Evolutionary conservation across 1,139 yeast species (phyloP), one percentile per base, ranked within the genome.

Genomic region (Yamadazyma mexicana): DNA sequence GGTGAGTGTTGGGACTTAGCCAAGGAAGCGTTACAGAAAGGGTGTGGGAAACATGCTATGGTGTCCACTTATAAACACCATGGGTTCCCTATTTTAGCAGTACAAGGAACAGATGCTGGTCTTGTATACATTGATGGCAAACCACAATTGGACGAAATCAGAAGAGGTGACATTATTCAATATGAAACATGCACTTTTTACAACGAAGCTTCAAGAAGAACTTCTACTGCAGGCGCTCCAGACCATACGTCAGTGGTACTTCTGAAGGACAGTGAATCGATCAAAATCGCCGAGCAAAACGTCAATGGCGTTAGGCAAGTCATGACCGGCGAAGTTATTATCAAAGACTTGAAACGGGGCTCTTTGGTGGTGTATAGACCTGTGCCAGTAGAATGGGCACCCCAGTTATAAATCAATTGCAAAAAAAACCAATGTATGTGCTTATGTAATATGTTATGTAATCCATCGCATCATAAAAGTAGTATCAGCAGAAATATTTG

Each of bases 1-100:
- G 92, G 92, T 8, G 91, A 84, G 54, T 84, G 92, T 59, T 84
- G 91, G 91, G 85, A 86, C 31, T 67, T 84, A 43, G 91, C 88
- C 1, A 73, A 73, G 38, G 79, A 79, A 39, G 87, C 88, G 0
- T 63, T 83, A 29, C 62, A 65, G 36, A 72, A 75, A 42, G 81
- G 82, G 0, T 78, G 85, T 48, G 83, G 83, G 0, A 79, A 76
- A 17, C 76, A 74, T 50, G 88, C 88, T 0, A 72, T 83, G 62
- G 72, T 75, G 1, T 74, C 84, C 9, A 67, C 69, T 16, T 79
- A 79, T 18, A 57, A 61, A 12, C 68, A 66, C 27, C 88, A 82
- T 53, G 91, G 91, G 1, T 81, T 67, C 34, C 73, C 82, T 9
- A 65, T 81, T 17, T 61, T 69, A 29, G 69, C 72, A 22, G 50